Percentiles rank a stretch among this genome's conserved stretches.
Conservation (phyloP, 129 eudicot species). For the Pulicaria dysenterica region DNA sequence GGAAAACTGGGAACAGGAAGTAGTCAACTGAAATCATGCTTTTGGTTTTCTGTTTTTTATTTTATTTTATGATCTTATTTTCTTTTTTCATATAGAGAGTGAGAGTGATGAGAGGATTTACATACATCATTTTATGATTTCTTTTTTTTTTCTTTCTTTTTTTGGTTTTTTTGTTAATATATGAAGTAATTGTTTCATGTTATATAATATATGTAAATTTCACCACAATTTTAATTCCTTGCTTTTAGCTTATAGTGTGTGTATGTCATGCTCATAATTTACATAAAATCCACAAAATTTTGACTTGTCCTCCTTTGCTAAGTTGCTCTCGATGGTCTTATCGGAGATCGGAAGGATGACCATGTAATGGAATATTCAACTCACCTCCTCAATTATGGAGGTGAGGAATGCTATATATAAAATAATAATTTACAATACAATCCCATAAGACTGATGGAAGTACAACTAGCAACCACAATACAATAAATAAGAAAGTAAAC, state of each 20-base stretch:
- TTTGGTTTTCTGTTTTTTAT: slow-evolving; percentile 15
- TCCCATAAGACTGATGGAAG: too few species aligned
- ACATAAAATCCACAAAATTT: too few species aligned
- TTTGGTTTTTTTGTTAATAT: slow-evolving; percentile 26
- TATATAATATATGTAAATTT: slow-evolving; percentile 30
- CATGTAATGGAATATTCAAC: too few species aligned
- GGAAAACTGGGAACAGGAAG: slow-evolving; percentile 72
- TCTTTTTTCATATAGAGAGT: slow-evolving; percentile 28
- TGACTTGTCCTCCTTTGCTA: too few species aligned
- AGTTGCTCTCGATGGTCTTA: too few species aligned
- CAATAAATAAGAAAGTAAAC: too few species aligned
- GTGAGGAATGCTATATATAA: too few species aligned
- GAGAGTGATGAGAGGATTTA: slow-evolving; percentile 41
- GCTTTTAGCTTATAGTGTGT: background rate
- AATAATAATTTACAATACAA: too few species aligned
- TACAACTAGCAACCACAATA: too few species aligned
- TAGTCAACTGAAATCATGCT: slow-evolving; percentile 25
- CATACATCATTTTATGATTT: slow-evolving; percentile 16
- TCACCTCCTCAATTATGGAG: too few species aligned
- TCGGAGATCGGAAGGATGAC: too few species aligned
- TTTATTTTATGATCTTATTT: slow-evolving; percentile 14
- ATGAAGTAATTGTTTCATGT: slow-evolving; percentile 23
- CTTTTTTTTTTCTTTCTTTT: background rate
- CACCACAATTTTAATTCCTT: slow-evolving; percentile 6
- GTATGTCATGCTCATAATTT: too few species aligned